Percentiles rank a stretch among this genome's conserved stretches.
Evolutionary conservation across 257 asterid genomes (phyloP).

Genomic region (Solanum pinnatisectum): DNA sequence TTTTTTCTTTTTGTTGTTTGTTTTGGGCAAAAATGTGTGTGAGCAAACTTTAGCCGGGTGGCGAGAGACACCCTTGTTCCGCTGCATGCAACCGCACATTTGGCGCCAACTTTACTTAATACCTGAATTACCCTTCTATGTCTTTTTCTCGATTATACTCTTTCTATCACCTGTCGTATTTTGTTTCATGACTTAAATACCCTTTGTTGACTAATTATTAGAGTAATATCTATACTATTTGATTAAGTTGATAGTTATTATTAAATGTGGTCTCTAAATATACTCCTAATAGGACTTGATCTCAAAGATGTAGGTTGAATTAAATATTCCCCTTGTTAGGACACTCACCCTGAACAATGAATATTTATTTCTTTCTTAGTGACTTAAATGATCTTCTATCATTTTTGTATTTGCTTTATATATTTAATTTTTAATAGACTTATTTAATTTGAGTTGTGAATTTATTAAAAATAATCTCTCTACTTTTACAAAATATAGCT

Average conservation of each 20-base stretch:
- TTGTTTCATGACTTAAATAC: neutral
- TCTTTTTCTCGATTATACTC: neutral
- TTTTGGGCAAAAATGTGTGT: neutral
- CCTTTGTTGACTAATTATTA: neutral
- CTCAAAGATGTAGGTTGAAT: neutral
- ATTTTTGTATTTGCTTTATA: too few species aligned
- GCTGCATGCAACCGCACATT: constrained; percentile 29
- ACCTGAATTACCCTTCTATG: neutral
- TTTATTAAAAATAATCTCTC: too few species aligned
- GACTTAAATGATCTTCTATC: neutral
- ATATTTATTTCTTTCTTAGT: too few species aligned
- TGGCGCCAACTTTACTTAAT: neutral
- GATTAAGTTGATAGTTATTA: neutral
- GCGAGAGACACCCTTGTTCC: constrained; percentile 14
- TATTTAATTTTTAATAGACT: too few species aligned
- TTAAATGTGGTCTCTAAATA: neutral
- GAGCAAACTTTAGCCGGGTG: neutral
- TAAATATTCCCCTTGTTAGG: neutral
- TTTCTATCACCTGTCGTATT: neutral
- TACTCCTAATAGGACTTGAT: neutral
- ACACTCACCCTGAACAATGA: neutral
- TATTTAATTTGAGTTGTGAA: neutral
- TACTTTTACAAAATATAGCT: too few species aligned
- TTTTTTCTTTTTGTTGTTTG: neutral
- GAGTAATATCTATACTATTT: neutral